A percentile compares a stretch with the other conserved stretches of the same genome.
Evolutionary conservation across 139 green algal species (phyloP).

Genomic region (Zygnema circumcarinatum): DNA sequence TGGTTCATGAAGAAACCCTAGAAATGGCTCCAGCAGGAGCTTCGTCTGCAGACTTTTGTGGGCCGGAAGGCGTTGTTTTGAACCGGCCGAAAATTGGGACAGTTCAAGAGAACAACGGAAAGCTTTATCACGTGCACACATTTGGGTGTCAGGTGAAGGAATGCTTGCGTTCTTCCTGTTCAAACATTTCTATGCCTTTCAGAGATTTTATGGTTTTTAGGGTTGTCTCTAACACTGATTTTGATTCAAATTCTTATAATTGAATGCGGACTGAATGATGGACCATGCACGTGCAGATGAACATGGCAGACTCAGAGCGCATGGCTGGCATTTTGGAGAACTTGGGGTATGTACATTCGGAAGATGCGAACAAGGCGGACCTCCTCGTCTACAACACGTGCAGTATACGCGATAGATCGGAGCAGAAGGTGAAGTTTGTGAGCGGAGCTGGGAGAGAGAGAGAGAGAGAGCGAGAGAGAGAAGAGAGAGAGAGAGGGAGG

Average conservation of each 20-base stretch:
- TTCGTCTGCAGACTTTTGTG: constrained; percentile 47
- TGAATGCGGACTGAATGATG: no score
- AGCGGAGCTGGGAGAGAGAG: not conserved
- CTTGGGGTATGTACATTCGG: constrained; percentile 81
- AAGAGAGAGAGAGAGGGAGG: not conserved
- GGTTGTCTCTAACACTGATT: not conserved
- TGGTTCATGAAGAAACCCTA: not conserved
- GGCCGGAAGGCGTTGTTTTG: constrained; percentile 47
- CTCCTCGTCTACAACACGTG: constrained; percentile 99
- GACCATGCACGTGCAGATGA: constrained; percentile 81
- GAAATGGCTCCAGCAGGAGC: no score
- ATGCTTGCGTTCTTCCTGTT: not conserved
- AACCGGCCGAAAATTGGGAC: not conserved
- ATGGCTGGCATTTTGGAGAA: constrained; percentile 93
- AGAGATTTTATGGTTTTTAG: not conserved
- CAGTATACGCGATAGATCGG: constrained; percentile 94
- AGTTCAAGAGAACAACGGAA: constrained; percentile 63
- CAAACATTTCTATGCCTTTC: not conserved
- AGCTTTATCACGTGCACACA: constrained; percentile 93
- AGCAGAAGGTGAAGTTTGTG: constrained; percentile 83
- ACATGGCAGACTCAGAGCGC: constrained; percentile 91
- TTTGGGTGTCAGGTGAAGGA: constrained; percentile 85
- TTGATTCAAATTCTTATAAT: not conserved
- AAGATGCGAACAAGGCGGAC: constrained; percentile 81
- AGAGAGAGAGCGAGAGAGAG: not conserved